Evolutionary conservation across 2,329 filamentous ascomycete species (phyloP).

Genomic region (Penicillium polonicum): DNA sequence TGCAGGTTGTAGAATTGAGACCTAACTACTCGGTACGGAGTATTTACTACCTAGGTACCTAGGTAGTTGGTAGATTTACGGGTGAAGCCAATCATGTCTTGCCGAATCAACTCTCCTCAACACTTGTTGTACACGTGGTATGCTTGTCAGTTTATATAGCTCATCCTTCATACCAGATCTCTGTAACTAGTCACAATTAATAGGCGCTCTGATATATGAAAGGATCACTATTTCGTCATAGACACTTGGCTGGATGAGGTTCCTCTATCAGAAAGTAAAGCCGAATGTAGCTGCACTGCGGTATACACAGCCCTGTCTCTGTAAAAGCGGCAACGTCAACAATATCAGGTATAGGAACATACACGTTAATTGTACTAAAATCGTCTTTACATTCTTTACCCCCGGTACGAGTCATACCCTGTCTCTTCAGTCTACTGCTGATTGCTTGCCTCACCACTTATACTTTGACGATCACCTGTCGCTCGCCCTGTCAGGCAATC

Average conservation of each 20-base stretch:
- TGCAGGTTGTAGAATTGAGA: background rate
- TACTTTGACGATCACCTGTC: conserved; percentile 10
- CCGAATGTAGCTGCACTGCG: background rate
- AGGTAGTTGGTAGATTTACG: background rate
- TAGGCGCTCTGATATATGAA: too few relatives aligned
- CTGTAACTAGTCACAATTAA: background rate
- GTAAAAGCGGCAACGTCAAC: background rate
- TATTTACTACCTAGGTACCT: too few relatives aligned
- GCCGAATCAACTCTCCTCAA: background rate
- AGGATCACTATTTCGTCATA: background rate
- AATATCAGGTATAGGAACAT: background rate
- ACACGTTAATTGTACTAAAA: background rate
- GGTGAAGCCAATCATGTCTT: background rate
- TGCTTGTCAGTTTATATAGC: background rate
- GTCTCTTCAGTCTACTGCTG: background rate
- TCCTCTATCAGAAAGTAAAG: background rate
- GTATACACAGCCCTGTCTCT: too few relatives aligned
- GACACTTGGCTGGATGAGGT: too few relatives aligned
- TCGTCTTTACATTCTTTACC: background rate
- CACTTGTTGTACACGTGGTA: background rate
- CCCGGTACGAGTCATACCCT: conserved; percentile 15
- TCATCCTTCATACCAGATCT: background rate
- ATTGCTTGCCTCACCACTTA: conserved; percentile 4
- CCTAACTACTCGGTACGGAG: background rate
- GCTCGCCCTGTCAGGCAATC: background rate